Evolutionary conservation across 2,329 filamentous ascomycete genomes (phyloP).

Genomic region (Diplodia scrobiculata): DNA sequence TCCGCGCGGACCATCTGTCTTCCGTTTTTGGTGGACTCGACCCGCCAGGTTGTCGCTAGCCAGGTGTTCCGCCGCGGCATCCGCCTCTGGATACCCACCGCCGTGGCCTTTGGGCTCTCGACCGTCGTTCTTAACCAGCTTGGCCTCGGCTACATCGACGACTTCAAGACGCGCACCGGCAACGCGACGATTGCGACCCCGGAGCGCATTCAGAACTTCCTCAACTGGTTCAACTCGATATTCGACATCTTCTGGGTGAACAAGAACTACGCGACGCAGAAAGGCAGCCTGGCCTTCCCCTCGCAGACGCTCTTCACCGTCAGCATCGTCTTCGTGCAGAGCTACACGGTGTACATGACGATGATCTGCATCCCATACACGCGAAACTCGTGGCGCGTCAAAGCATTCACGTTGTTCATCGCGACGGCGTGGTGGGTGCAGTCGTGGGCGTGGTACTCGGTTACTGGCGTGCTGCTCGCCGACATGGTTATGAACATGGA

Average conservation of each 20-base stretch:
- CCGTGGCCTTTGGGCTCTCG: conserved; percentile 47
- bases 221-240: conserved; percentile 51
- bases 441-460: conserved; percentile 52
- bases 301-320: conserved; percentile 52
- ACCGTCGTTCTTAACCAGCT: conserved; percentile 43
- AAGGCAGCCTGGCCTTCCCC: conserved; percentile 49
- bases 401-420: conserved; percentile 47
- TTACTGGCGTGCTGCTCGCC: conserved; percentile 53
- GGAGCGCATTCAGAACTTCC: conserved; percentile 42
- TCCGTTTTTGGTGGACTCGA: conserved; percentile 47
- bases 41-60: conserved; percentile 43
- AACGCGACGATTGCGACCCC: conserved; percentile 46
- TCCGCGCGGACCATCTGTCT: conserved; percentile 50
- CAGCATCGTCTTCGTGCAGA: conserved; percentile 51
- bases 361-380: conserved; percentile 53
- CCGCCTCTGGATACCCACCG: conserved; percentile 48
- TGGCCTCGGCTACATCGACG: conserved; percentile 41
- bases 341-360: conserved; percentile 53
- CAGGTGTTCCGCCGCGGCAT: conserved; percentile 49
- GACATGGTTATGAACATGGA: conserved; percentile 50
- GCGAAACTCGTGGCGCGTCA: conserved; percentile 47
- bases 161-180: conserved; percentile 43
- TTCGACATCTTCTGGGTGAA: conserved; percentile 54
- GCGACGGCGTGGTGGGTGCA: conserved; percentile 53
- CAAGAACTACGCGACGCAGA: conserved; percentile 44